Evolutionary conservation across 2,329 filamentous ascomycete species (phyloP).

Genomic region (Ophiocordyceps camponoti-rufipedis): DNA sequence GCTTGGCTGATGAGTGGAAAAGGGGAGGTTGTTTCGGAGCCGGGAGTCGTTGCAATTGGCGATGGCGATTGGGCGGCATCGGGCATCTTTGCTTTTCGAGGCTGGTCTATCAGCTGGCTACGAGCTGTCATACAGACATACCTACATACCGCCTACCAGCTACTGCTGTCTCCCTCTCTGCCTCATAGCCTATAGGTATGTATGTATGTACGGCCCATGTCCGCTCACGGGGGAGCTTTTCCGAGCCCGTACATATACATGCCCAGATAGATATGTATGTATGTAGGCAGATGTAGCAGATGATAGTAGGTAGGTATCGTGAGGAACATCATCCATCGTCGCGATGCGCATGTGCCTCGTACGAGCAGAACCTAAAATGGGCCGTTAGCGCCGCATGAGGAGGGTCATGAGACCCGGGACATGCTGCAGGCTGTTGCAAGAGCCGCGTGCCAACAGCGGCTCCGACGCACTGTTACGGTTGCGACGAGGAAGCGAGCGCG

Average conservation of each 20-base stretch:
- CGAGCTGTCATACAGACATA: too few species aligned
- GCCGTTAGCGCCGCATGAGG: conserved; percentile 11
- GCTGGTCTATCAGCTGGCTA: background rate
- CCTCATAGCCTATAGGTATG: too few species aligned
- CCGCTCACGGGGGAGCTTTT: too few species aligned
- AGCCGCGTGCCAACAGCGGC: background rate
- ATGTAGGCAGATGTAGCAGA: too few species aligned
- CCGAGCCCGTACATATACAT: too few species aligned
- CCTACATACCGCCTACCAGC: too few species aligned
- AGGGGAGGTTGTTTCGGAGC: background rate
- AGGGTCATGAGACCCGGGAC: conserved; percentile 11
- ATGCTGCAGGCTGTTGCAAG: background rate
- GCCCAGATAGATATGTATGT: background rate
- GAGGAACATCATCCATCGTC: too few species aligned
- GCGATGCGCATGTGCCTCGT: background rate
- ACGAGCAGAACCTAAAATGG: conserved; percentile 5
- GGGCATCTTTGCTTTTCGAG: background rate
- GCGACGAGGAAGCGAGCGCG: conserved; percentile 3
- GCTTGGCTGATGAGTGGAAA: background rate
- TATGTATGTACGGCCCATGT: too few species aligned
- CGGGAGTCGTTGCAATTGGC: background rate
- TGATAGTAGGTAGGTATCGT: too few species aligned
- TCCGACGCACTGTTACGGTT: conserved; percentile 4
- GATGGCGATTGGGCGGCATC: background rate
- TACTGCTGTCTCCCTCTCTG: too few species aligned